These are phyloP conservation scores for Candida arabinofermentans DNA, from an alignment of 805 yeast genomes.

Conservation along the genomic window DNA sequence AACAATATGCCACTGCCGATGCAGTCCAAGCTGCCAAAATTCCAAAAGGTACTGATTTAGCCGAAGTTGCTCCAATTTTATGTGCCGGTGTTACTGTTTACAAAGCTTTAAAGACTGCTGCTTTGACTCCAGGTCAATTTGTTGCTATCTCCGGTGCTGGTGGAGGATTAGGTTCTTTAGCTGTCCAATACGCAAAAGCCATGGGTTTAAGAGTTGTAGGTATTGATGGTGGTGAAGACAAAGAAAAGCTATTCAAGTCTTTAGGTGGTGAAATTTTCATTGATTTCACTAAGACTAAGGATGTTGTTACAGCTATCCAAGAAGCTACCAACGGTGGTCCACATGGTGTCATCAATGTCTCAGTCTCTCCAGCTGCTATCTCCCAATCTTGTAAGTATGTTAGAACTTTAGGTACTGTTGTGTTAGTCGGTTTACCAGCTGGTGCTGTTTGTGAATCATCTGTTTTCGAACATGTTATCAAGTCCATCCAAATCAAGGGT, in stretches of 20 bases:
- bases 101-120: conserved; percentile 83
- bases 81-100: conserved; percentile 92
- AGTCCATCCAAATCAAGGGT: conserved; percentile 70
- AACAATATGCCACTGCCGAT: conserved; percentile 85
- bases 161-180: conserved; percentile 78
- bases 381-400: conserved; percentile 55
- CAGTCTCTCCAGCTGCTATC: conserved; percentile 51
- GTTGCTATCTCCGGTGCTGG: conserved; percentile 77
- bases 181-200: conserved; percentile 73
- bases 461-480: conserved; percentile 72
- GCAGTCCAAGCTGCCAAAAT: conserved; percentile 82
- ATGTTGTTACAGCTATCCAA: conserved; percentile 38
- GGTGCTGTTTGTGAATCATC: conserved; percentile 68
- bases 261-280: conserved; percentile 64
- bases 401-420: conserved; percentile 59
- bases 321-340: conserved; percentile 49
- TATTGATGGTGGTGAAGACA: conserved; percentile 74
- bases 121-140: conserved; percentile 74
- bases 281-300: conserved; percentile 46
- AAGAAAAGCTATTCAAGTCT: conserved; percentile 46
- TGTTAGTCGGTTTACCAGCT: conserved; percentile 72
- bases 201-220: conserved; percentile 71
- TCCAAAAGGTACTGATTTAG: conserved; percentile 71
- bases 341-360: conserved; percentile 68
- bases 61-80: conserved; percentile 73